Evolutionary conservation across 352 stramenopile species (phyloP), one percentile per base, ranked within the genome.

Genomic region (Phytopythium ostracodes): DNA sequence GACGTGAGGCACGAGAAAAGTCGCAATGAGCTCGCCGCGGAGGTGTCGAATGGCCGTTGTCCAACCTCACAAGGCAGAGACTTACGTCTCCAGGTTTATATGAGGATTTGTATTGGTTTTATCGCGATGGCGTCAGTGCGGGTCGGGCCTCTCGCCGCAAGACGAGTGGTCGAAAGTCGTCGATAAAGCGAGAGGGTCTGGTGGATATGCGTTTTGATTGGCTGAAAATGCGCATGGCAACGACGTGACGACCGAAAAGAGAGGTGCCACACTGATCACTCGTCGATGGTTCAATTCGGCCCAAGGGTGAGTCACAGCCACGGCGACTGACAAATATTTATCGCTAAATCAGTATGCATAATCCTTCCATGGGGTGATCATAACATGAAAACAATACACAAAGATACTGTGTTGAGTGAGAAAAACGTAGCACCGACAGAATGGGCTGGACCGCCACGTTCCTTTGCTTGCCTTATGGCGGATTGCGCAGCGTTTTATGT

Each of bases 241-340:
- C 55, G 10, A 60, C 40, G 55, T 33, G 55, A 60, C 55, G 40
- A 60, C 55, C 27, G 0, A 17, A 44, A 22, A 33, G 42, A 47
- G 42, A 49, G 42, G 42, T 49, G 42, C 42, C 20, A 20, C 20
- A 49, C 42, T 10, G 18, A 49, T 49, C 42, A 6, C 42, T 7
- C 11, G 38, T 44, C 20, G 40, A 44, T 44, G 17, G 40, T 44
- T 44, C 40, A 44, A 22, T 44, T 44, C 17, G 40, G 1, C 7
- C 7, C 7, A 10, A 12, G 33, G 10, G 33, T 44, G 20, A 44
- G 40, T 44, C 40, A 44, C 40, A n/a, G 40, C 0, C 12, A 20
- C 36, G 36, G 36, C 17, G 36, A 43, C 36, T 43, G 36, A 43
- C 36, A 15, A 43, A 18, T 43, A 7, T 15, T n/a, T 43, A 20